phyloP scores from a whole-genome alignment of 139 green algal species.

The Protoeuglena noctilucae region DNA sequence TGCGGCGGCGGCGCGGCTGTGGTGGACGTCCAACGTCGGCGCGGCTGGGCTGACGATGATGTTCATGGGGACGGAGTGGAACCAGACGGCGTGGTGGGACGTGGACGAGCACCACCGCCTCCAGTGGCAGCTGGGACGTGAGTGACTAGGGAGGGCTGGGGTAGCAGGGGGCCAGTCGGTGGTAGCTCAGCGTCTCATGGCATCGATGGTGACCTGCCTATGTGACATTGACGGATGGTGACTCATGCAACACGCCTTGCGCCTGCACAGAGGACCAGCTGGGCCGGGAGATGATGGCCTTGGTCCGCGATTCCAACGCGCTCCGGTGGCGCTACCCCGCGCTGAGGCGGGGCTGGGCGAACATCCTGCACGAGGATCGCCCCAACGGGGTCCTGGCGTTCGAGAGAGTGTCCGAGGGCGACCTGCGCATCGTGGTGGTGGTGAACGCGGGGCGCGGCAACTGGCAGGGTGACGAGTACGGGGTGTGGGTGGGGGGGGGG shows the following conservation, averaged over 20 bases:
- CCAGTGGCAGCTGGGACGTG: conserved; percentile 20
- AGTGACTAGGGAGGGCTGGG: too few species aligned
- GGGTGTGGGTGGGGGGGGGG: conserved; percentile 9
- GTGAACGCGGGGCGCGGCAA: conserved; percentile 24
- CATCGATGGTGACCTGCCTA: too few species aligned
- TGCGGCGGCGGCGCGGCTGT: conserved; percentile 27
- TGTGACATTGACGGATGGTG: too few species aligned
- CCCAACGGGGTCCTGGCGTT: conserved; percentile 29
- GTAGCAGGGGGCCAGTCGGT: too few species aligned
- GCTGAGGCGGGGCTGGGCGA: conserved; percentile 16
- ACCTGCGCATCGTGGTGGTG: conserved; percentile 22
- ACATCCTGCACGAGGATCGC: conserved; percentile 34
- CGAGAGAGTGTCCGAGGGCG: conserved; percentile 16
- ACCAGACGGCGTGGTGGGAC: conserved; percentile 40
- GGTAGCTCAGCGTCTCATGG: too few species aligned
- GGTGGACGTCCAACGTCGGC: conserved; percentile 32
- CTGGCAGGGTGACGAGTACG: conserved; percentile 23
- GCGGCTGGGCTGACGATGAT: conserved; percentile 43
- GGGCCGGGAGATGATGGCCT: conserved; percentile 15
- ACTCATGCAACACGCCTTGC: too few species aligned
- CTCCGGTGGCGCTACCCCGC: conserved; percentile 14
- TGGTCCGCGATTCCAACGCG: conserved; percentile 16
- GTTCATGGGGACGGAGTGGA: conserved; percentile 45
- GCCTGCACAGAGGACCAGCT: conserved; percentile 21
- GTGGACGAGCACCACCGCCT: conserved; percentile 19